phyloP scores from a whole-genome alignment of 2,329 filamentous ascomycete genomes.

The Ceratocystis ficicola region DNA sequence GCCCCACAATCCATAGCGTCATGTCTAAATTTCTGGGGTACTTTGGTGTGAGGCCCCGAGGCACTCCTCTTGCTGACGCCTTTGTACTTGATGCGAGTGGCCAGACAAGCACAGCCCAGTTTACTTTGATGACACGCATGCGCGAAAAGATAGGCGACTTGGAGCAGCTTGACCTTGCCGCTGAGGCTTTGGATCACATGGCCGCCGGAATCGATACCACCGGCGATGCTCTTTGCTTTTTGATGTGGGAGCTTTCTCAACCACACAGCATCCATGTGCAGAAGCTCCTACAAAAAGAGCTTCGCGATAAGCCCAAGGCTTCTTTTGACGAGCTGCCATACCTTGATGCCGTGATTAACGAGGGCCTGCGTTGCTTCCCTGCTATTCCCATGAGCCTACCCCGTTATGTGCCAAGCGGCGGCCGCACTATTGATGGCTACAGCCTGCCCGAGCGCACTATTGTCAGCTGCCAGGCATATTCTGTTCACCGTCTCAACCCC shows the following conservation, averaged over 20 bases:
- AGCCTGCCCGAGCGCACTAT: slow-evolving; percentile 42
- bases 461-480: slow-evolving; percentile 50
- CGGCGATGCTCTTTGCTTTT: slow-evolving; percentile 55
- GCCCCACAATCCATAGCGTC: slow-evolving; percentile 39
- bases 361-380: slow-evolving; percentile 50
- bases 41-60: slow-evolving; percentile 41
- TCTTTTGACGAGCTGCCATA: slow-evolving; percentile 42
- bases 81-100: slow-evolving; percentile 44
- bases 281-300: slow-evolving; percentile 40
- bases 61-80: slow-evolving; percentile 46
- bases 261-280: slow-evolving; percentile 43
- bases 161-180: slow-evolving; percentile 44
- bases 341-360: slow-evolving; percentile 51
- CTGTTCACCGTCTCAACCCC: slow-evolving; percentile 45
- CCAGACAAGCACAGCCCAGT: slow-evolving; percentile 36
- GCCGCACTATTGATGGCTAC: slow-evolving; percentile 44
- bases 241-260: slow-evolving; percentile 59
- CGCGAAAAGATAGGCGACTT: slow-evolving; percentile 38
- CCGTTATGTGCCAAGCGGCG: slow-evolving; percentile 43
- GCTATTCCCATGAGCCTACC: slow-evolving; percentile 57
- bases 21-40: slow-evolving; percentile 35
- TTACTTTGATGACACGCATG: slow-evolving; percentile 49
- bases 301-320: slow-evolving; percentile 32
- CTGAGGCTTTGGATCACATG: slow-evolving; percentile 61
- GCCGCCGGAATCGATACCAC: slow-evolving; percentile 61